Conservation (phyloP, 2,329 filamentous ascomycete genomes). For the Amauroascus niger region DNA sequence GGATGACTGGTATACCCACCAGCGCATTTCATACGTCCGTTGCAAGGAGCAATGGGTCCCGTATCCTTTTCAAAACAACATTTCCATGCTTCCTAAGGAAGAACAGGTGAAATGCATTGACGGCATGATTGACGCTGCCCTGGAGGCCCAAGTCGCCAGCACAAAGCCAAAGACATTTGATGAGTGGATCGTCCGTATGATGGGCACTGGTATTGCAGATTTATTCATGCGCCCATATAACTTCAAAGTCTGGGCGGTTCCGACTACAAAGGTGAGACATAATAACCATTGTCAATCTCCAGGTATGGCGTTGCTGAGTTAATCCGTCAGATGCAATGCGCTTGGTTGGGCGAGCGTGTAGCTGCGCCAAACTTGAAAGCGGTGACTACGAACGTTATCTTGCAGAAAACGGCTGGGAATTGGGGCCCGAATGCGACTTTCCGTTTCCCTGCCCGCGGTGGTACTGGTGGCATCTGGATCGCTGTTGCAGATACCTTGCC, state of each 20-base stretch:
- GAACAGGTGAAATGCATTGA: conserved; percentile 93
- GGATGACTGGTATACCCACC: conserved; percentile 93
- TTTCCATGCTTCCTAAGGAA: conserved; percentile 94
- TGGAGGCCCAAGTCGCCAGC: conserved; percentile 62
- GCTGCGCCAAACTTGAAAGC: conserved; percentile 92
- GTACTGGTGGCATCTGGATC: conserved; percentile 98
- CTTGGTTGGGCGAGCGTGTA: conserved; percentile 97
- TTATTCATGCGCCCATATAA: conserved; percentile 99
- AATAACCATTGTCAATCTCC: background rate
- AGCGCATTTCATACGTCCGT: conserved; percentile 97
- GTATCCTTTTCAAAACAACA: conserved; percentile 99
- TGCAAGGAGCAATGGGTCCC: conserved; percentile 96
- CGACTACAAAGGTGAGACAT: conserved; percentile 73
- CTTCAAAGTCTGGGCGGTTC: conserved; percentile 99
- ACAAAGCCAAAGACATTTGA: conserved; percentile 95
- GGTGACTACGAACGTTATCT: conserved; percentile 85
- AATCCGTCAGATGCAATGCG: conserved; percentile 77
- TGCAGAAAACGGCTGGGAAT: conserved; percentile 90
- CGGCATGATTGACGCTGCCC: conserved; percentile 86
- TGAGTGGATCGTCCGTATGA: conserved; percentile 93
- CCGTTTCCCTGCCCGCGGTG: conserved; percentile 90
- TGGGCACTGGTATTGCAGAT: conserved; percentile 79
- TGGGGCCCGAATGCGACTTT: conserved; percentile 99
- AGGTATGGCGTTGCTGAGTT: background rate
- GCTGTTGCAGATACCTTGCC: conserved; percentile 89